Percentiles rank a stretch among this genome's conserved stretches.
phyloP scores from a whole-genome alignment of 306 rosid genomes.

The Gastrolobium bilobum region DNA sequence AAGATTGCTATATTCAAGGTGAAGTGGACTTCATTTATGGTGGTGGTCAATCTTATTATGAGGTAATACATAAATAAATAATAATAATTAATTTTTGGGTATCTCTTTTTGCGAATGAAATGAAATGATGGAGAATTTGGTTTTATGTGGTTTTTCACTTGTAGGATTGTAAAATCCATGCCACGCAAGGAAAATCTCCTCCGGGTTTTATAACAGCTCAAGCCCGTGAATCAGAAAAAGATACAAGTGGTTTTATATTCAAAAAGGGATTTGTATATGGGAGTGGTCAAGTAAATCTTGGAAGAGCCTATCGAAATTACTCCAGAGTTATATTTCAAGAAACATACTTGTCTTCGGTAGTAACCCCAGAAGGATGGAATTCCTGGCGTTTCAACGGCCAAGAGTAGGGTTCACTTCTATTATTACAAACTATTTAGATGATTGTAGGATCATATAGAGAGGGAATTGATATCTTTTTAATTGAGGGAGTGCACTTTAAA shows the following conservation, averaged over 20 bases:
- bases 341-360: constrained; percentile 9
- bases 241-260: constrained; percentile 56
- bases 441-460: too few relatives aligned
- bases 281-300: constrained; percentile 8
- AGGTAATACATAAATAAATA: constrained; percentile 18
- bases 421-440: too few relatives aligned
- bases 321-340: constrained; percentile 36
- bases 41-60: constrained; percentile 47
- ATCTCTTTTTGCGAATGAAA: too few relatives aligned
- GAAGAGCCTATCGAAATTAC: constrained; percentile 38
- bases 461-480: too few relatives aligned
- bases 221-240: background rate
- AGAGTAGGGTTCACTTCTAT: constrained; percentile 46
- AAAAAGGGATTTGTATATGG: constrained; percentile 16
- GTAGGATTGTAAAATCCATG: constrained; percentile 48
- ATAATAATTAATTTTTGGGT: too few relatives aligned
- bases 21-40: constrained; percentile 60
- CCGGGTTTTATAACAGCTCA: constrained; percentile 60
- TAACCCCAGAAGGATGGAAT: constrained; percentile 55
- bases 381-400: constrained; percentile 49
- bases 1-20: constrained; percentile 55
- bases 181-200: background rate
- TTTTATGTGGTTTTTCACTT: background rate
- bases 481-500: too few relatives aligned
- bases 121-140: background rate